phyloP scores from a whole-genome alignment of 176 grass and related monocot species.

The Ampelocalamus luodianensis region DNA sequence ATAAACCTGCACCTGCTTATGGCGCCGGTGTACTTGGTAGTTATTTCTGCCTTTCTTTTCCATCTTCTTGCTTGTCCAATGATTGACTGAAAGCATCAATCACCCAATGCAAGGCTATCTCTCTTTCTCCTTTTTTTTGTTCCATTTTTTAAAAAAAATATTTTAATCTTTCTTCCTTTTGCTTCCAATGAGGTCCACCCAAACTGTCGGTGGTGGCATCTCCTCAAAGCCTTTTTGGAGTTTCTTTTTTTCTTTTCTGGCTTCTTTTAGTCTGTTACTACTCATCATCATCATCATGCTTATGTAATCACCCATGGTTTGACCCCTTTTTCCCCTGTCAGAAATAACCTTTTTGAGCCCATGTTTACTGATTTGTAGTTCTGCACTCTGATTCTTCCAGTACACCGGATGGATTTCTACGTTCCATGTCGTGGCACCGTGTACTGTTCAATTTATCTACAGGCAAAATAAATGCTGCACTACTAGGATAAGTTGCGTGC shows the following conservation, averaged over 20 bases:
- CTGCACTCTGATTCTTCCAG: background rate
- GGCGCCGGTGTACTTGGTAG: background rate
- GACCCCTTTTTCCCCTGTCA: background rate
- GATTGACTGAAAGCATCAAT: constrained; percentile 46
- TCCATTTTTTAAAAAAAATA: background rate
- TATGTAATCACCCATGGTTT: constrained; percentile 31
- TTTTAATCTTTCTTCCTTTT: background rate
- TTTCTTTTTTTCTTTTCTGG: background rate
- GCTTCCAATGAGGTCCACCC: constrained; percentile 39
- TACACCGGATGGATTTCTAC: background rate
- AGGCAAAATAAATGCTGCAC: background rate
- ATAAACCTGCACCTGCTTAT: background rate
- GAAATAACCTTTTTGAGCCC: background rate
- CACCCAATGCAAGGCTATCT: background rate
- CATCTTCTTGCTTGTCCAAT: constrained; percentile 16
- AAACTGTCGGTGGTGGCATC: constrained; percentile 60
- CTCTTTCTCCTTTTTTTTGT: background rate
- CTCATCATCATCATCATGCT: constrained; percentile 24
- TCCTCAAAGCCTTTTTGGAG: background rate
- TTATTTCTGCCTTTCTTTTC: background rate
- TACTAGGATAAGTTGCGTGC: background rate
- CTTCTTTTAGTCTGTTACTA: constrained; percentile 35
- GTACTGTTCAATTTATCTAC: background rate
- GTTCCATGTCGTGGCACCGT: background rate
- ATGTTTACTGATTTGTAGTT: background rate